These are phyloP conservation scores for Taxillus chinensis DNA, from an alignment of 164 flowering plant species.

Conservation along the genomic window DNA sequence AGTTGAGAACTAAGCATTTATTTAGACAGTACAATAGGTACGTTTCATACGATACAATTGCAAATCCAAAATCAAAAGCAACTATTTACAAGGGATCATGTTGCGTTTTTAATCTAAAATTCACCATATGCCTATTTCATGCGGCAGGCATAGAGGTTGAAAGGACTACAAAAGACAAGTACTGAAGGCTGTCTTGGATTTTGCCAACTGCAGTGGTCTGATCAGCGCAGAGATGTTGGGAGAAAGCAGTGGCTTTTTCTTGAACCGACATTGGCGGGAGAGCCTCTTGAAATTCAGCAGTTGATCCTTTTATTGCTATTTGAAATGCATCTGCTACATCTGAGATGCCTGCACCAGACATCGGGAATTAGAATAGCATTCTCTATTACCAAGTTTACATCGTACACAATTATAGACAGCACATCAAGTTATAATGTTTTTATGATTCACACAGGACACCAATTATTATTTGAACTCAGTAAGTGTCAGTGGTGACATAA, in stretches of 20 bases:
- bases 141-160: constrained; percentile 58
- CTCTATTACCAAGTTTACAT: background rate
- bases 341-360: constrained; percentile 49
- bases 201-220: constrained; percentile 47
- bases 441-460: no score
- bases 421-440: no score
- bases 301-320: constrained; percentile 51
- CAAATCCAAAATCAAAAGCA: no score
- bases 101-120: no score
- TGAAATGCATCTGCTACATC: constrained; percentile 74
- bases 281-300: constrained; percentile 37
- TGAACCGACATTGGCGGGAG: constrained; percentile 39
- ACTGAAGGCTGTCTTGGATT: constrained; percentile 80
- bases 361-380: background rate
- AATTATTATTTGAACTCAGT: no score
- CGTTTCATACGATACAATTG: no score
- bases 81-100: no score
- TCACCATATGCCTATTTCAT: constrained; percentile 4
- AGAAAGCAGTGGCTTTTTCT: constrained; percentile 56
- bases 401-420: no score
- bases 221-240: constrained; percentile 53
- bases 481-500: no score
- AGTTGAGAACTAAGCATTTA: no score
- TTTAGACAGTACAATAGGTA: no score
- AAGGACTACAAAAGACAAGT: constrained; percentile 57